phyloP scores from a whole-genome alignment of 2,329 filamentous ascomycete genomes.

The Colletotrichum nymphaeae region DNA sequence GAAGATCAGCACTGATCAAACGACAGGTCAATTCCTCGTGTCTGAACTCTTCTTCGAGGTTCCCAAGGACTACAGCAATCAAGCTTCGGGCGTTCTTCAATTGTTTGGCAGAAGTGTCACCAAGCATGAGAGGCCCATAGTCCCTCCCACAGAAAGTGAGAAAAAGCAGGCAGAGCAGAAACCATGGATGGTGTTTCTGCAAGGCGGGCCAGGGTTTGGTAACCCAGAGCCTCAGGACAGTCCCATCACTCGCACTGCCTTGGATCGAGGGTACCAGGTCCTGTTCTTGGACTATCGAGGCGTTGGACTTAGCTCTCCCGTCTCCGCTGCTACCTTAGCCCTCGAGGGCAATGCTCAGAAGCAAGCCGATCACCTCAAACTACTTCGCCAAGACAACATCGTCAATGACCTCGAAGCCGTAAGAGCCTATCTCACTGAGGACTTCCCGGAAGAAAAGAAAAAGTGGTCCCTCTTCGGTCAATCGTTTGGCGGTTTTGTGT shows the following conservation, averaged over 20 bases:
- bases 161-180: slow-evolving; percentile 52
- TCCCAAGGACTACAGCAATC: slow-evolving; percentile 80
- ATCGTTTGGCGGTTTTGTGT: slow-evolving; percentile 91
- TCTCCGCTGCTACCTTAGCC: slow-evolving; percentile 78
- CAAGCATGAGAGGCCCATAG: slow-evolving; percentile 73
- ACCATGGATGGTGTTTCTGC: slow-evolving; percentile 78
- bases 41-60: slow-evolving; percentile 90
- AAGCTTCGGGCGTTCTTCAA: slow-evolving; percentile 69
- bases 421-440: slow-evolving; percentile 76
- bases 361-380: slow-evolving; percentile 84
- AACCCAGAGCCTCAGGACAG: slow-evolving; percentile 81
- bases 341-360: slow-evolving; percentile 70
- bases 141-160: slow-evolving; percentile 51
- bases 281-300: slow-evolving; percentile 92
- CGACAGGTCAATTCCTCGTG: slow-evolving; percentile 76
- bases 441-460: slow-evolving; percentile 75
- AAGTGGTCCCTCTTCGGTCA: slow-evolving; percentile 92
- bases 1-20: not conserved
- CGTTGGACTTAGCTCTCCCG: slow-evolving; percentile 84
- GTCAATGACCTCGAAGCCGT: slow-evolving; percentile 91
- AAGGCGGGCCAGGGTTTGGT: slow-evolving; percentile 87
- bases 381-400: slow-evolving; percentile 90
- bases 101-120: slow-evolving; percentile 83
- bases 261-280: slow-evolving; percentile 86
- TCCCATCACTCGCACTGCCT: slow-evolving; percentile 74